A percentile compares a stretch with the other conserved stretches of the same genome.
phyloP scores from a whole-genome alignment of 2,329 filamentous ascomycete genomes.

The Fusarium sp. region DNA sequence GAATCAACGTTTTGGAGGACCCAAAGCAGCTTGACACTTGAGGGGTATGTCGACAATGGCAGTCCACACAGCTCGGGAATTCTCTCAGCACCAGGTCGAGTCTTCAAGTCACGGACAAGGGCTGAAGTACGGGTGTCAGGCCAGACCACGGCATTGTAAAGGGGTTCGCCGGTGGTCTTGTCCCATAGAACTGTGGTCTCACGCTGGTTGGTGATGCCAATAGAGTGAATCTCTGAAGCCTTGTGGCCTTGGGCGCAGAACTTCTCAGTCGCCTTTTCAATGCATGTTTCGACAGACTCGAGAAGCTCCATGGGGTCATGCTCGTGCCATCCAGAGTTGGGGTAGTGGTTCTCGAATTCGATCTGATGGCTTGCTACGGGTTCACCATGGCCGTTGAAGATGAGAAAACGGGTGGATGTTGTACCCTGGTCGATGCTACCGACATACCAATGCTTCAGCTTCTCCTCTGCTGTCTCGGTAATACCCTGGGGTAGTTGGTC shows the following conservation, averaged over 20 bases:
- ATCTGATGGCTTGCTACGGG: conserved; percentile 86
- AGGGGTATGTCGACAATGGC: conserved; percentile 88
- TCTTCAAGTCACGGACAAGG: conserved; percentile 80
- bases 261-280: conserved; percentile 75
- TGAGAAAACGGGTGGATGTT: conserved; percentile 87
- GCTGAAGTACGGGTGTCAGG: conserved; percentile 80
- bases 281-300: conserved; percentile 78
- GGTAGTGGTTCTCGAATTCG: conserved; percentile 86
- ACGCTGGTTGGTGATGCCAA: conserved; percentile 91
- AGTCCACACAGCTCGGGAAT: conserved; percentile 78
- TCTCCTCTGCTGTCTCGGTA: conserved; percentile 46
- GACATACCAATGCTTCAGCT: conserved; percentile 69
- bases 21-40: conserved; percentile 86
- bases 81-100: conserved; percentile 71
- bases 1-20: conserved; percentile 74
- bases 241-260: conserved; percentile 77
- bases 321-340: conserved; percentile 89
- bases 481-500: conserved; percentile 46
- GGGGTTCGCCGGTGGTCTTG: conserved; percentile 76
- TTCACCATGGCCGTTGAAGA: conserved; percentile 82
- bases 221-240: conserved; percentile 73
- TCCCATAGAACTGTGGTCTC: conserved; percentile 92
- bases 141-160: conserved; percentile 90
- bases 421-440: conserved; percentile 93
- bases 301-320: conserved; percentile 84